phyloP scores from a whole-genome alignment of 2,329 filamentous ascomycete genomes.

The Xylariaceae sp. region DNA sequence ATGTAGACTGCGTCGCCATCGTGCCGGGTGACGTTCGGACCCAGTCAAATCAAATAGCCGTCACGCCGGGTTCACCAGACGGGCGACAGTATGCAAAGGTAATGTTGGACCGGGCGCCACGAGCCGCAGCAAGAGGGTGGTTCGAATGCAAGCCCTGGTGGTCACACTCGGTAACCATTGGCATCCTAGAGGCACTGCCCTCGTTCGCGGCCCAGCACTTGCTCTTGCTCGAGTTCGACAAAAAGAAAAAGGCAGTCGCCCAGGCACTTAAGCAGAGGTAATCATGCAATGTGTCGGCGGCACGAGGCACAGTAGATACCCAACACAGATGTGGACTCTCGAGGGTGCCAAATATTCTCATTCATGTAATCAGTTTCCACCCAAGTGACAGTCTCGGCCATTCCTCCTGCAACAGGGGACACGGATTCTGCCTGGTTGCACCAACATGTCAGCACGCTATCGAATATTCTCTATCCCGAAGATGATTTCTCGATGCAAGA shows the following conservation, averaged over 20 bases:
- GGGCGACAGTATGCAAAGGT: slow-evolving; percentile 10
- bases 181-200: slow-evolving; percentile 7
- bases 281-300: not conserved
- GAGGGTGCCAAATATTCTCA: too few species aligned
- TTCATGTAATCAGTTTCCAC: too few species aligned
- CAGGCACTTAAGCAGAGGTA: slow-evolving; percentile 5
- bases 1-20: slow-evolving; percentile 26
- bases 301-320: too few species aligned
- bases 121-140: slow-evolving; percentile 9
- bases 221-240: slow-evolving; percentile 11
- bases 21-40: slow-evolving; percentile 25
- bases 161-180: slow-evolving; percentile 9
- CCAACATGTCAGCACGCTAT: too few species aligned
- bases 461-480: too few species aligned
- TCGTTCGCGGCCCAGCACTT: slow-evolving; percentile 6
- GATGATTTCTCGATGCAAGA: too few species aligned
- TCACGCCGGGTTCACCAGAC: slow-evolving; percentile 9
- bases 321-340: too few species aligned
- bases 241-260: slow-evolving; percentile 6
- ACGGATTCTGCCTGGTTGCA: too few species aligned
- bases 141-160: slow-evolving; percentile 13
- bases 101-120: slow-evolving; percentile 10
- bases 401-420: too few species aligned
- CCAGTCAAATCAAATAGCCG: slow-evolving; percentile 11
- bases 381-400: too few species aligned